phyloP scores from a whole-genome alignment of 2,329 filamentous ascomycete genomes.

The Sporothrix pseudoabietina region DNA sequence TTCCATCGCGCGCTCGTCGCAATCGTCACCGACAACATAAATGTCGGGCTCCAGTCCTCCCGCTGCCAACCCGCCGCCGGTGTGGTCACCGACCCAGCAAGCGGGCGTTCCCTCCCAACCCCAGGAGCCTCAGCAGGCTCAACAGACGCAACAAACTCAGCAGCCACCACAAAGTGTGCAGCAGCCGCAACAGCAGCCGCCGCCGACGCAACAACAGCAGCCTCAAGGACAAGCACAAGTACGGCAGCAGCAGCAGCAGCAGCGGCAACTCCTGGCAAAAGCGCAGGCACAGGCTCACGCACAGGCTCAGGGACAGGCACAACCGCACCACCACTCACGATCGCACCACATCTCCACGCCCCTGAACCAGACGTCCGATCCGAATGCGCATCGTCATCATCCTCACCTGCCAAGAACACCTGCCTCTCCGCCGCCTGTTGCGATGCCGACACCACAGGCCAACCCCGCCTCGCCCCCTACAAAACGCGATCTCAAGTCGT shows the following conservation, averaged over 20 bases:
- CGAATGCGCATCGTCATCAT: slow-evolving; percentile 24
- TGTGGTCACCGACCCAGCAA: neutral
- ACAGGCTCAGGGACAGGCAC: slow-evolving; percentile 30
- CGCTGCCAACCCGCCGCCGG: neutral
- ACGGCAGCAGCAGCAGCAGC: neutral
- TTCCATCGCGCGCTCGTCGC: neutral
- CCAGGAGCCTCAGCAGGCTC: neutral
- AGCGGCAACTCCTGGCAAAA: neutral
- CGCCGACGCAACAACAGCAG: neutral
- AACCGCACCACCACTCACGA: neutral
- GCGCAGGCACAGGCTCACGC: neutral
- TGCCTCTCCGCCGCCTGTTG: slow-evolving; percentile 38
- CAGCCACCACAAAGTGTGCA: neutral
- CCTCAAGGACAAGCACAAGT: neutral
- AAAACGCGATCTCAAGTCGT: slow-evolving; percentile 86
- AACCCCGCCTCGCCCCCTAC: slow-evolving; percentile 70
- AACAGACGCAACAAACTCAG: neutral
- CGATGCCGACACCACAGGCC: slow-evolving; percentile 36
- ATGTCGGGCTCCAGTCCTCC: neutral
- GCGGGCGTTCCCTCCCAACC: slow-evolving; percentile 1
- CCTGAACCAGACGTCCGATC: slow-evolving; percentile 23
- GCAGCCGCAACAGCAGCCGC: neutral
- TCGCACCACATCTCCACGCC: slow-evolving; percentile 20
- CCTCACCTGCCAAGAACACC: slow-evolving; percentile 22
- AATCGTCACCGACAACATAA: neutral